These are phyloP conservation scores for Agaricus blazei DNA, from an alignment of 768 basidiomycete genomes.

Conservation along the genomic window DNA sequence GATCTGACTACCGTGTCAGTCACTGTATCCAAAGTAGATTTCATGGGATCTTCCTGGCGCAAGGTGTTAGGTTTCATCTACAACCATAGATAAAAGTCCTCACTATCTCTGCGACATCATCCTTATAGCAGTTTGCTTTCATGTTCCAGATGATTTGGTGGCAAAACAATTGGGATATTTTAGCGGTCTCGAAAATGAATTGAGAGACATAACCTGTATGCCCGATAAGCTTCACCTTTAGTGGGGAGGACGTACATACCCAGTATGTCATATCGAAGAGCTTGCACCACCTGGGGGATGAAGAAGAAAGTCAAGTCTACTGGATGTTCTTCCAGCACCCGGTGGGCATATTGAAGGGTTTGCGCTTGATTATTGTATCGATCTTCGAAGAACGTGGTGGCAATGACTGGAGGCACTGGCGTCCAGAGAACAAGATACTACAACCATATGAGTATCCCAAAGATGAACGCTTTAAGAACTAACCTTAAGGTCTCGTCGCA, in stretches of 20 bases:
- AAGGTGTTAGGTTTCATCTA: background rate
- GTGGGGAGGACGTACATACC: conserved; percentile 41
- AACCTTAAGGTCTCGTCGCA: conserved; percentile 75
- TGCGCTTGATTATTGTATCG: conserved; percentile 80
- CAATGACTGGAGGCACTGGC: conserved; percentile 78
- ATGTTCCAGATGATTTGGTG: conserved; percentile 99
- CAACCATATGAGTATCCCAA: background rate
- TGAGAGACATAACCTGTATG: conserved; percentile 83
- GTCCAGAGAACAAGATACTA: conserved; percentile 89
- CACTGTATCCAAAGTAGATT: conserved; percentile 89
- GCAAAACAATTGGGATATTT: conserved; percentile 95
- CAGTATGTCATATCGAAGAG: conserved; percentile 82
- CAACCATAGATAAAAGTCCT: conserved; percentile 17
- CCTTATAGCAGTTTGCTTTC: conserved; percentile 97
- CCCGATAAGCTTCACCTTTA: background rate
- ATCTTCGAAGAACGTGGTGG: conserved; percentile 80
- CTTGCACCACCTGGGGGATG: conserved; percentile 97
- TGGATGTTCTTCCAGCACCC: conserved; percentile 91
- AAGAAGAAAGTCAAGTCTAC: conserved; percentile 97
- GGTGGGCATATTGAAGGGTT: conserved; percentile 92
- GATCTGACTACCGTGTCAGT: conserved; percentile 74
- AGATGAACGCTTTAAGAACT: background rate
- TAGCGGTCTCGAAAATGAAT: conserved; percentile 96
- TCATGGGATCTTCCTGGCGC: conserved; percentile 86
- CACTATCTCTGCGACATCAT: conserved; percentile 83